Conservation (phyloP, 2,329 filamentous ascomycete genomes). For the Colletotrichum sidae region DNA sequence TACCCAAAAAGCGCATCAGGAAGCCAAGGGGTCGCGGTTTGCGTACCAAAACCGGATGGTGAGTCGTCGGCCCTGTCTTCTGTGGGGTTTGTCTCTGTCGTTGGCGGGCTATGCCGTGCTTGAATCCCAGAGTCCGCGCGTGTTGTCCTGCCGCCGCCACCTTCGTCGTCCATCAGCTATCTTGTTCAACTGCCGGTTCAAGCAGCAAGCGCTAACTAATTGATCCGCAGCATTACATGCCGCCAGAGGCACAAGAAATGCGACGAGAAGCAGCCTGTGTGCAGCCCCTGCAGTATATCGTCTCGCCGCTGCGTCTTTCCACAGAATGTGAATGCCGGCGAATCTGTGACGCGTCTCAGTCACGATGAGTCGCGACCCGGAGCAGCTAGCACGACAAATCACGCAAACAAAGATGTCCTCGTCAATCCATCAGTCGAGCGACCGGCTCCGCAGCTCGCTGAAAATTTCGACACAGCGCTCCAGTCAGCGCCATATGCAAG, state of each 20-base stretch:
- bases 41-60: constrained; percentile 57
- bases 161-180: not conserved
- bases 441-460: not conserved
- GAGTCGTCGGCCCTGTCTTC: constrained; percentile 26
- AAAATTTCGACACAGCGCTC: constrained; percentile 2
- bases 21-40: constrained; percentile 56
- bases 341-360: constrained; percentile 11
- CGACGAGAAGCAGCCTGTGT: constrained; percentile 53
- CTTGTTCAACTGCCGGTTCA: not conserved
- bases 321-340: constrained; percentile 6
- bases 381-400: too few relatives aligned
- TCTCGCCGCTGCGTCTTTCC: constrained; percentile 41
- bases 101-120: too few relatives aligned
- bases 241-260: constrained; percentile 62
- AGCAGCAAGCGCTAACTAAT: constrained; percentile 2
- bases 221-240: constrained; percentile 51
- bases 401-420: not conserved
- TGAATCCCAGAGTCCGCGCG: too few relatives aligned
- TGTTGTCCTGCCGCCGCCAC: too few relatives aligned
- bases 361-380: too few relatives aligned
- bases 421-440: constrained; percentile 4
- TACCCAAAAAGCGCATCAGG: constrained; percentile 40
- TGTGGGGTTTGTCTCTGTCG: too few relatives aligned
- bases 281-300: constrained; percentile 42
- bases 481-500: constrained; percentile 9